These are phyloP conservation scores for Pleurotus tuoliensis DNA, from an alignment of 768 basidiomycete genomes.

Conservation along the genomic window DNA sequence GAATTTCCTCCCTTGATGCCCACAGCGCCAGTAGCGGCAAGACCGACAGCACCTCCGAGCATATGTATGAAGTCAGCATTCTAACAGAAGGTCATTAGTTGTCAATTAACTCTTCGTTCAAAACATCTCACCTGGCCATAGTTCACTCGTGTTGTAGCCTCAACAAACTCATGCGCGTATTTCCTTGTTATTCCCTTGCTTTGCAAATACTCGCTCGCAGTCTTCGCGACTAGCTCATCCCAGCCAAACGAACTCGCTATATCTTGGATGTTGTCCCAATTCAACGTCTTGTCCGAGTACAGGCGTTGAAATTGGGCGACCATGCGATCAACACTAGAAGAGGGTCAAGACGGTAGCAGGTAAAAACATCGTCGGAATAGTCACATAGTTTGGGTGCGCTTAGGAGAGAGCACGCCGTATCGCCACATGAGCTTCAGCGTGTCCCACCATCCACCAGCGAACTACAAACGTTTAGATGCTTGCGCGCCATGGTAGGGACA, in stretches of 20 bases:
- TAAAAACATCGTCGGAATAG: constrained; percentile 10
- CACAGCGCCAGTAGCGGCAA: constrained; percentile 68
- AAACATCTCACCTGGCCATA: constrained; percentile 61
- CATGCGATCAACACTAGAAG: constrained; percentile 51
- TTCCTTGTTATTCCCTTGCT: constrained; percentile 48
- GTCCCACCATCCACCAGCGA: constrained; percentile 64
- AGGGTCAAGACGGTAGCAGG: not conserved
- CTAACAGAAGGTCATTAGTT: constrained; percentile 25
- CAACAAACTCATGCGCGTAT: constrained; percentile 72
- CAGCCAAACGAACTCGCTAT: constrained; percentile 53
- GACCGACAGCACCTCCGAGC: constrained; percentile 63
- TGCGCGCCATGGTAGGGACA: not conserved
- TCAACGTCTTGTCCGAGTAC: constrained; percentile 51
- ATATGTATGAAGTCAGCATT: constrained; percentile 73
- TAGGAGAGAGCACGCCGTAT: constrained; percentile 66
- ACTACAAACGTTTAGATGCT: constrained; percentile 18
- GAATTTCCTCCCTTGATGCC: constrained; percentile 78
- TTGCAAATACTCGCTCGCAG: constrained; percentile 54
- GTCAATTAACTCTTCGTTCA: not conserved
- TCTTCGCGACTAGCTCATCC: constrained; percentile 43
- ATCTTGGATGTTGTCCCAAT: constrained; percentile 59
- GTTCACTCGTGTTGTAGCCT: constrained; percentile 79
- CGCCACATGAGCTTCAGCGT: constrained; percentile 71
- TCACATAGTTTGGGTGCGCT: constrained; percentile 52
- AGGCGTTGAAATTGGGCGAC: constrained; percentile 49